Base-by-base conservation (phyloP, 352 stramenopile species). In the Phytophthora megakarya region DNA sequence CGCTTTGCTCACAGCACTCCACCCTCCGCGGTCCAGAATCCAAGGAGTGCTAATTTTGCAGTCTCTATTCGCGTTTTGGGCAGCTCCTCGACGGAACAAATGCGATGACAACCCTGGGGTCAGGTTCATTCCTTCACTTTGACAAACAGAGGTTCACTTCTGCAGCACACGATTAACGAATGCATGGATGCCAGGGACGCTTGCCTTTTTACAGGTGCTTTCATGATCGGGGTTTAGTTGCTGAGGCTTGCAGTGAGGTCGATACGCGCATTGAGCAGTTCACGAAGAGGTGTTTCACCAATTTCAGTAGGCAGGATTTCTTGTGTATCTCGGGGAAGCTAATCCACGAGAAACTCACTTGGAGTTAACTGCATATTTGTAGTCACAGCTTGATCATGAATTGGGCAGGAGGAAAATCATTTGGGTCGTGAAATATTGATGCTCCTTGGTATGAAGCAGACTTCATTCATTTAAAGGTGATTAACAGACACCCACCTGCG, bases 401-500 rank as follows among this genome's bases (percentile, higher is more conserved):
- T 43, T 21, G 56, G 45, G n/a, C 46, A 57, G 0, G 47, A 43
- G 1, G 16, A 7, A 42, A 65, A 48, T 53, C 1, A 15, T 11
- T 48, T 2, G n/a, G 11, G 10, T 65, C 57, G 15, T 45, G 30
- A 47, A 53, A 65, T 13, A 65, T n/a, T 1, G 47, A 59, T 0
- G 47, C 46, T 0, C 57, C 57, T 52, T 59, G 47, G 5, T 15
- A 39, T 18, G 57, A 21, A 19, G 57, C n/a, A n/a, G n/a, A n/a
- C n/a, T n/a, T n/a, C 28, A 52, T 46, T 10, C 47, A 38, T n/a
- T 56, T 57, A 25, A 65, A 54, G 32, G 21, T 52, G 5, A 65
- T 53, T 28, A 26, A 65, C 0, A 65, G 5, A 47, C 57, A 65
- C 18, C 47, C 57, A 33, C 57, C 47, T 65, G n/a, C n/a, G n/a